Evolutionary conservation across 345 rosid genomes (phyloP), one percentile per base, ranked within the genome.

Genomic region (Eucalyptus sp.): DNA sequence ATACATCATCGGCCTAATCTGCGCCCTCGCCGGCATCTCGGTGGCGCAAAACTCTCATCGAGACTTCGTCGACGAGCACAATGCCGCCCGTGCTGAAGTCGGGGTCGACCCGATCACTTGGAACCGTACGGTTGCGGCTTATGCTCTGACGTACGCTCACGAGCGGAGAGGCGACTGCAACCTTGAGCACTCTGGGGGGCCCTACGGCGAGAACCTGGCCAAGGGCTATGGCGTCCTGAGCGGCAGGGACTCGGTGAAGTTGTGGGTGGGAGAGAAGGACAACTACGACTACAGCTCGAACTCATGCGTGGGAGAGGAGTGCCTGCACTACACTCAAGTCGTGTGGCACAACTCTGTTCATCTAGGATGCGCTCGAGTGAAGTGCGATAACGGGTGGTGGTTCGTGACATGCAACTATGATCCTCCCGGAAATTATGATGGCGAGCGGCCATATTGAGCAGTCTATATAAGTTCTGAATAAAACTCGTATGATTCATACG

Each of bases 291-390:
- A 93, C 87, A 79, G 68, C 86, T 87, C 97, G 31, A 96, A 95
- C 88, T 88, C 91, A 10, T 96, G 98, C 87, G 90, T 89, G 27
- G 88, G 90, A 7, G 52, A 91, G 43, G 89, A 88, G 68, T 96
- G 98, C 90, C 93, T 94, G 29, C 98, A 96, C 87, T 96, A 96
- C 87, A 95, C 98, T 7, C 96, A 96, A 88, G 93, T 95, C 48
- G 97, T 96, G 58, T 95, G 97, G 97, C 91, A 94, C 44, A 87
- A 90, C 86, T 91, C 97, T 6, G 91, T 90, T 86, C 90, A 91
- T 16, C 84, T 96, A 3, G 97, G 98, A 16, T 96, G 98, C 90
- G 97, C 96, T 56, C 95, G 93, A 92, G 94, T 94, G 46, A 92
- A 13, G 60, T 95, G 98, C 92, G 86, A 49, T 71, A 92, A 46